phyloP scores from a whole-genome alignment of 495 filamentous ascomycete species.

The Hypoxylon lienhwacheense region DNA sequence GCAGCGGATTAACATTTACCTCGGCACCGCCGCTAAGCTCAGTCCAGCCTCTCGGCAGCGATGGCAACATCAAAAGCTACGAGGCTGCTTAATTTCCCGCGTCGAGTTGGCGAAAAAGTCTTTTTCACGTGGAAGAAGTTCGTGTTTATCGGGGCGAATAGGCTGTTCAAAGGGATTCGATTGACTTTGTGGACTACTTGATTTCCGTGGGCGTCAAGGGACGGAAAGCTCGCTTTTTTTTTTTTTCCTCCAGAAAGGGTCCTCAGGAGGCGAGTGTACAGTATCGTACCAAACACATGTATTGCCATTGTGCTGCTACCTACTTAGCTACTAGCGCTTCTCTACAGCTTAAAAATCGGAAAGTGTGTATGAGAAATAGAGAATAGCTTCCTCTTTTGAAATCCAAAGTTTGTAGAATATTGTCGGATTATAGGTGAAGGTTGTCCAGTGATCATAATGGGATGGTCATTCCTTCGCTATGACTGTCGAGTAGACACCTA shows the following conservation, averaged over 20 bases:
- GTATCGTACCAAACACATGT: conserved; percentile 15
- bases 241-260: neutral
- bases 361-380: conserved; percentile 21
- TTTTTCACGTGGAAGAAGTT: neutral
- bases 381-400: conserved; percentile 2
- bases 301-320: conserved; percentile 9
- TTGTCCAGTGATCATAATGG: neutral
- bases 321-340: conserved; percentile 1
- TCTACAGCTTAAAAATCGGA: conserved; percentile 23
- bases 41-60: conserved; percentile 67
- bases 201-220: conserved; percentile 21
- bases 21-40: conserved; percentile 48
- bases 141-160: conserved; percentile 23
- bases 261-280: neutral
- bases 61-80: conserved; percentile 58
- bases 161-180: conserved; percentile 14
- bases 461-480: neutral
- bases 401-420: too few relatives aligned
- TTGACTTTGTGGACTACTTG: conserved; percentile 1
- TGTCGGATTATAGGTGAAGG: neutral
- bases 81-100: conserved; percentile 50
- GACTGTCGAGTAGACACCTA: neutral
- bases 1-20: conserved; percentile 65
- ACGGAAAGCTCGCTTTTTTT: conserved; percentile 7
- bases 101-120: neutral